Evolutionary conservation across 1,139 yeast species (phyloP), one percentile per base, ranked within the genome.

Genomic region (Geotrichum phurueaensis): DNA sequence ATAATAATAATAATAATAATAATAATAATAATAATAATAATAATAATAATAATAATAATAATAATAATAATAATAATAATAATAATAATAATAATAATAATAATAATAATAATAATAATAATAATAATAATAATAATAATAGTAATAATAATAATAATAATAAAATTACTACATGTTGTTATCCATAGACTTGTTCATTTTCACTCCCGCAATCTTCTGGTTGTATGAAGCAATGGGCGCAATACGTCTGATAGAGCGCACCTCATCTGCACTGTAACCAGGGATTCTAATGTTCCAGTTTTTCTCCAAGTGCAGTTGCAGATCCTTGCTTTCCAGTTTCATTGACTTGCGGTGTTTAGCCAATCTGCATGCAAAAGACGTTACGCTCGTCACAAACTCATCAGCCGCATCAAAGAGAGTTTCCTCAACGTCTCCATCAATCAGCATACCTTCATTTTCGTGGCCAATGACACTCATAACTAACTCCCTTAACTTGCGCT

Each of bases 271-370:
- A 20, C 96, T 84, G 73, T 86, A 90, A 1, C 99, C 99, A 0
- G 99, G 98, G 33, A 94, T 83, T 67, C 96, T 82, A 63, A 94
- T 89, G 72, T 92, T 92, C 98, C 98, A 94, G 72, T 92, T 94
- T 67, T 92, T 84, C 70, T 95, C 99, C 68, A 94, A 78, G 72
- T 94, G 97, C 62, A 94, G 76, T 74, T 94, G 99, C 57, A 95
- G 83, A 72, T 94, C 99, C 68, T 86, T 85, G 22, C 89, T 89
- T 68, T 94, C 98, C 51, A 94, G 78, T 57, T 85, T 82, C 64
- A 92, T 97, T n/a, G 89, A 84, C 72, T 90, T 59, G 65, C 99
- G 82, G 70, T 92, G 97, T 72, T 94, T 94, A 20, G 99, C 99
- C 67, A 94, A 78, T 61, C 95, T 83, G 72, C 99, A 94, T 0